Evolutionary conservation across 2,329 filamentous ascomycete species (phyloP).

Genomic region (Pyricularia sp.): DNA sequence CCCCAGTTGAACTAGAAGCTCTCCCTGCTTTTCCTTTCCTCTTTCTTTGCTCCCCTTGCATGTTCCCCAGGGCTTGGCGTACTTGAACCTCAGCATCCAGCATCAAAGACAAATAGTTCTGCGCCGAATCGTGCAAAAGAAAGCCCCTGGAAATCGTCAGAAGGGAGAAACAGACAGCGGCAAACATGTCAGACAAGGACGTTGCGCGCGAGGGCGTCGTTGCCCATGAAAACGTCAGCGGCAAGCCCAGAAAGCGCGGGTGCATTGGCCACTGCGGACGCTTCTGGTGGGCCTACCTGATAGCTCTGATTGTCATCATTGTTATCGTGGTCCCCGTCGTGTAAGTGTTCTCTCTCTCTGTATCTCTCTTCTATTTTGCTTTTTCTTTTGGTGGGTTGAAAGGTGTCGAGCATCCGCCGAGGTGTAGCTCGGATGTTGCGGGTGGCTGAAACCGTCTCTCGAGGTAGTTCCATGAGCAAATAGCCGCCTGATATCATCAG

Average conservation of each 20-base stretch:
- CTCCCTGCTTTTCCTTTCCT: background rate
- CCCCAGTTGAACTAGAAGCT: background rate
- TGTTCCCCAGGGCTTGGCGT: background rate
- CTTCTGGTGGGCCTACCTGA: constrained; percentile 54
- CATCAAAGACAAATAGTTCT: background rate
- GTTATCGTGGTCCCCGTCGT: constrained; percentile 48
- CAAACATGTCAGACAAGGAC: constrained; percentile 1
- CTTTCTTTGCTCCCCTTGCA: background rate
- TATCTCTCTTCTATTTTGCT: background rate
- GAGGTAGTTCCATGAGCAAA: background rate
- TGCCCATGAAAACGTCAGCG: background rate
- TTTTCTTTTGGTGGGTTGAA: too few species aligned
- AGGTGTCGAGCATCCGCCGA: too few species aligned
- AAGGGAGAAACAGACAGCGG: background rate
- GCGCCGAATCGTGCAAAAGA: background rate
- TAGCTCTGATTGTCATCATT: constrained; percentile 37
- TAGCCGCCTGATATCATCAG: background rate
- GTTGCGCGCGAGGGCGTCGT: background rate
- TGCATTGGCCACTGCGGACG: constrained; percentile 32
- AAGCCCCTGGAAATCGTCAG: too few species aligned
- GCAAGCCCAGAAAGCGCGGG: background rate
- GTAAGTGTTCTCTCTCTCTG: constrained; percentile 33
- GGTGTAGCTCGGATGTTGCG: background rate
- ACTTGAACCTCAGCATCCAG: background rate
- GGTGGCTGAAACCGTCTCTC: background rate